Conservation (phyloP, 1,284 basidiomycete species). For the Cryptococcus sp. region DNA sequence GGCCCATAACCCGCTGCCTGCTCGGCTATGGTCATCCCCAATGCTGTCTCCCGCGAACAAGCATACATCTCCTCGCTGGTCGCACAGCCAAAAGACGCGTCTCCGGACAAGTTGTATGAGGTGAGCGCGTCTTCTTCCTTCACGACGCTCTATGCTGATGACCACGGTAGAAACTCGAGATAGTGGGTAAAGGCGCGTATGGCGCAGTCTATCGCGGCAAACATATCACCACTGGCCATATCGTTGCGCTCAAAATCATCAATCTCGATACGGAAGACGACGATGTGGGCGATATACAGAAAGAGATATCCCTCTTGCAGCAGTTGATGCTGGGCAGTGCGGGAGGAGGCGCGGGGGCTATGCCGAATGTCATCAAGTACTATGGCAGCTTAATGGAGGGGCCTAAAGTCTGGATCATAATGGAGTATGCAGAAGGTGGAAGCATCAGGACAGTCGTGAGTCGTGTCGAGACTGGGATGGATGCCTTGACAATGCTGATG, state of each 20-base stretch:
- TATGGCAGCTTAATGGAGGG: slow-evolving; percentile 94
- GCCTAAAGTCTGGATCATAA: slow-evolving; percentile 95
- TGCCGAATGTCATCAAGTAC: slow-evolving; percentile 85
- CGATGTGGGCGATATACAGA: slow-evolving; percentile 95
- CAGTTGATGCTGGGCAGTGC: slow-evolving; percentile 62
- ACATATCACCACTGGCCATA: slow-evolving; percentile 76
- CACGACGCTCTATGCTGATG: slow-evolving; percentile 15
- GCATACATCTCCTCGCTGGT: slow-evolving; percentile 42
- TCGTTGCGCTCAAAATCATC: slow-evolving; percentile 96
- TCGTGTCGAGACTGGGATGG: background rate
- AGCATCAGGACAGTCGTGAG: slow-evolving; percentile 81
- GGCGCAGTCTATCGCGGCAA: slow-evolving; percentile 94
- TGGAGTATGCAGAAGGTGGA: slow-evolving; percentile 97
- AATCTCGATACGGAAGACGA: slow-evolving; percentile 96
- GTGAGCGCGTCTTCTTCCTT: slow-evolving; percentile 19
- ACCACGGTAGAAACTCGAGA: slow-evolving; percentile 64
- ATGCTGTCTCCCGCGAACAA: slow-evolving; percentile 35
- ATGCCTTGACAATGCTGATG: background rate
- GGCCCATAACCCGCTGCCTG: background rate
- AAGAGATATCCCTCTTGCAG: slow-evolving; percentile 88
- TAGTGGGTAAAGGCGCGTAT: slow-evolving; percentile 90
- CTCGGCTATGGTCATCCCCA: slow-evolving; percentile 24
- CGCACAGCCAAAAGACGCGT: slow-evolving; percentile 46
- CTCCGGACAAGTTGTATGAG: slow-evolving; percentile 46
- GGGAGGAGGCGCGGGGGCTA: slow-evolving; percentile 17